Base-by-base conservation (phyloP, 2,329 filamentous ascomycete genomes). In the Monosporascus sp. region DNA sequence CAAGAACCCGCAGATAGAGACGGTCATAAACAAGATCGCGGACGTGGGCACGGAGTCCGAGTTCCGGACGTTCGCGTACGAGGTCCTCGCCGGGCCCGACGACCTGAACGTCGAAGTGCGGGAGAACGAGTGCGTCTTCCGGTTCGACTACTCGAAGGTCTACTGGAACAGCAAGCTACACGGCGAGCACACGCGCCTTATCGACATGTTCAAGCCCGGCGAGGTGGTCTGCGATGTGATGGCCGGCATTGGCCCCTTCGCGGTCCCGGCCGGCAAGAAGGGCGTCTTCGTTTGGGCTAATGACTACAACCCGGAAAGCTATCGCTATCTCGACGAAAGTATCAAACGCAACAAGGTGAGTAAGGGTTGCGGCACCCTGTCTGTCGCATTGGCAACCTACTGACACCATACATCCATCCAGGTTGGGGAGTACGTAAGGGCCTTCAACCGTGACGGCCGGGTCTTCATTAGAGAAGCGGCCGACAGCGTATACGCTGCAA, bases 91-190 rank as follows among this genome's bases (percentile, higher is more conserved):
- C 2, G 94, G 94, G 0, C 81, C 64, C 1, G 83, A 90, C 62
- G 86, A 97, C 65, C 76, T 97, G 70, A 85, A 92, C 50, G 94
- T 99, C 51, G 83, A 89, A 57, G 81, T 94, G 50, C 83, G 82
- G 59, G 91, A 97, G 72, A 87, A 89, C 63, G 82, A 85, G 56
- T 97, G 94, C 74, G 76, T 79, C n/a, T 99, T 96, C 74, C 79
- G 79, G 52, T 97, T 99, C 70, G 89, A 99, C 75, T 99, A 96
- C 70, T 83, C 88, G 57, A 95, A 95, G 62, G 94, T 99, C 4
- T 99, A 99, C 77, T 99, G 93, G 93, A 99, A 99, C 73, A 91
- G 86, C 65, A 86, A 93, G 61, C 82, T 99, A 15, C 87, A 95
- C 64, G 89, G 85, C 1, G 94, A 99, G 72, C 94, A 99, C 72